Base-by-base conservation (phyloP, 2,329 filamentous ascomycete genomes). In the Pseudocercospora eumusae region DNA sequence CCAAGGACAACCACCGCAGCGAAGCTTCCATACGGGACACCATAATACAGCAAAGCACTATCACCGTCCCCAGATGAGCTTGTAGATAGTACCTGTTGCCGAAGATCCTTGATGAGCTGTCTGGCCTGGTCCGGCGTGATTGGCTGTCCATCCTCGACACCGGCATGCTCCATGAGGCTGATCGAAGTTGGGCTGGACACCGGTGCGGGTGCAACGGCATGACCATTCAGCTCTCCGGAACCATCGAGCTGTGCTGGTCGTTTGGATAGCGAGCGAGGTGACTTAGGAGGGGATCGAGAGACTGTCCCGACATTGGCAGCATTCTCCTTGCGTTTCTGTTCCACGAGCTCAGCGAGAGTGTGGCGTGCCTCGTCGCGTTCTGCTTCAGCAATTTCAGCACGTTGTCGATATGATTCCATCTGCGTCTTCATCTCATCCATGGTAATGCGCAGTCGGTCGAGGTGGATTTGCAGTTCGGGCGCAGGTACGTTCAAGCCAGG, bases 331-430 rank as follows among this genome's bases (percentile, higher is more conserved):
- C 92, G 86, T 60, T 97, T 89, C 67, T 89, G 88, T 69, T 91
- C 82, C 11, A 97, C 88, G 91, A 98, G 95, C 73, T 96, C 91
- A 0, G 90, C 88, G 49, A 99, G 78, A 1, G 88, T 89, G 75
- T 89, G 88, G 59, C 89, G 87, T 58, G 88, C 86, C 45, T 85
- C 82, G 59, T 88, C 86, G 50, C 88, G 85, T 70, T 96, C 92
- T 8, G 84, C 80, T 74, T 98, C 93, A 3, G 92, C 93, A 62
- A 55, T 67, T 75, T 96, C 90, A 8, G 92, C 92, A 28, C 91
- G 87, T 60, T 85, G 80, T 70, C 88, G 88, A 79, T 91, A 96
- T 6, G 82, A 79, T 58, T 95, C 88, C 73, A 96, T 87, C 74
- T 96, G 89, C 64, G 87, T 82, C 76, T 88, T 90, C 80, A 96